Evolutionary conservation across 768 basidiomycete species (phyloP), one percentile per base, ranked within the genome.

Genomic region (Leccinum disarticulatum): DNA sequence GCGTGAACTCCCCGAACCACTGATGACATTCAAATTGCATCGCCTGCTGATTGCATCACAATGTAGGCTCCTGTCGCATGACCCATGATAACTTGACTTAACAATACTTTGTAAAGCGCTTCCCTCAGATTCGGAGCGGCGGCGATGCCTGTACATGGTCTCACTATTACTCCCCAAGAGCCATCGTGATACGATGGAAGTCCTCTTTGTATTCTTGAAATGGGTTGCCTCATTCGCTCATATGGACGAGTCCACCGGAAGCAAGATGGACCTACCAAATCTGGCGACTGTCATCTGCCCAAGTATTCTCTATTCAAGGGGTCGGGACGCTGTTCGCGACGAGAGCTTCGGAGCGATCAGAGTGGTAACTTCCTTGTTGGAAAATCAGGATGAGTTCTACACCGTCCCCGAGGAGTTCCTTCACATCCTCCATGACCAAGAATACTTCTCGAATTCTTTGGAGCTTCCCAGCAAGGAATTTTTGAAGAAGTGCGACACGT

Each of bases 171-270:
- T 99, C 69, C 97, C 97, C 35, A 94, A 93, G 77, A 84, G 86
- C 61, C 93, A 99, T 73, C 88, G 97, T 63, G 97, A 99, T 75
- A 98, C 96, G 19, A 87, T 97, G 85, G 97, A 99, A 75, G 93
- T 97, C 54, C 79, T 99, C 54, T 98, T 97, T 70, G 95, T 97
- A 31, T 99, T 99, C 79, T 82, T 99, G 65, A 97, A 98, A 76
- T 99, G 97, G 97, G 97, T 99, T 11, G 96, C 96, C 10, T 97
- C 95, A 2, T 99, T 99, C 73, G 94, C 97, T 52, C 96, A 99
- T 75, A 87, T 95, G 79, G 95, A 98, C 69, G 93, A 95, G 66
- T 92, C 93, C 70, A 98, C 96, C 0, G 95, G 95, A 46, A 95
- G 92, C 77, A 95, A 96, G 78, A 99, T 99, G 97, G 97, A 99